Conservation (phyloP, 768 basidiomycete genomes). For the Boletus tylopilopsis region DNA sequence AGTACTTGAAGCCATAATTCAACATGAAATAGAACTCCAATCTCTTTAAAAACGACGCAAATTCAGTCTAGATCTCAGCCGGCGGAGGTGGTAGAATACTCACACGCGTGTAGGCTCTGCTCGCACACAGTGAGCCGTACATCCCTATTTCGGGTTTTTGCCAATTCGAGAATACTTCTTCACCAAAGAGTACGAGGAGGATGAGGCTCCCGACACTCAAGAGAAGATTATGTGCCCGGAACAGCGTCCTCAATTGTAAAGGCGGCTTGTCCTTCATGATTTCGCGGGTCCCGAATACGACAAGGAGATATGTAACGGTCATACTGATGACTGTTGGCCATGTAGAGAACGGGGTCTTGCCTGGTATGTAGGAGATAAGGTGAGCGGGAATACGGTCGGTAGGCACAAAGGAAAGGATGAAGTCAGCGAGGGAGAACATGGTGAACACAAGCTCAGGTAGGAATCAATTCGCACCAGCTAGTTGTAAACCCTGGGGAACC, state of each 20-base stretch:
- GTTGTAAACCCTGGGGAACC: too few species aligned
- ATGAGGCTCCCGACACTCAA: constrained; percentile 79
- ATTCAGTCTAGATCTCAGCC: constrained; percentile 41
- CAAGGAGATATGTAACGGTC: constrained; percentile 72
- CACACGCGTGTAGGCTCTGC: too few species aligned
- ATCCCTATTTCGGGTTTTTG: constrained; percentile 68
- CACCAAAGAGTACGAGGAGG: constrained; percentile 74
- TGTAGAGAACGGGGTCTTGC: constrained; percentile 79
- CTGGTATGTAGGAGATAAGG: constrained; percentile 64
- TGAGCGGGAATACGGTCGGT: constrained; percentile 52
- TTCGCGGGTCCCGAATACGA: constrained; percentile 78
- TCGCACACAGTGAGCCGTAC: constrained; percentile 71
- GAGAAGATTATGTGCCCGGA: constrained; percentile 84
- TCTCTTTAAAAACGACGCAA: constrained; percentile 45
- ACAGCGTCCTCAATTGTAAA: constrained; percentile 66
- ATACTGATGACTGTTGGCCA: constrained; percentile 59
- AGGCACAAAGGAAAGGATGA: not conserved
- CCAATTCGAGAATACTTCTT: too few species aligned
- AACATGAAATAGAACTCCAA: constrained; percentile 95
- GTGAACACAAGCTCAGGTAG: too few species aligned
- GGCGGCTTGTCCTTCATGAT: constrained; percentile 76
- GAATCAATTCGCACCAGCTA: too few species aligned
- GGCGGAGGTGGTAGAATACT: too few species aligned
- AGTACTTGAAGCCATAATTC: constrained; percentile 97
- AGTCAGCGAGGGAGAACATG: too few species aligned